Evolutionary conservation across 345 rosid species (phyloP), one percentile per base, ranked within the genome.

Genomic region (Toxicodendron radicans): DNA sequence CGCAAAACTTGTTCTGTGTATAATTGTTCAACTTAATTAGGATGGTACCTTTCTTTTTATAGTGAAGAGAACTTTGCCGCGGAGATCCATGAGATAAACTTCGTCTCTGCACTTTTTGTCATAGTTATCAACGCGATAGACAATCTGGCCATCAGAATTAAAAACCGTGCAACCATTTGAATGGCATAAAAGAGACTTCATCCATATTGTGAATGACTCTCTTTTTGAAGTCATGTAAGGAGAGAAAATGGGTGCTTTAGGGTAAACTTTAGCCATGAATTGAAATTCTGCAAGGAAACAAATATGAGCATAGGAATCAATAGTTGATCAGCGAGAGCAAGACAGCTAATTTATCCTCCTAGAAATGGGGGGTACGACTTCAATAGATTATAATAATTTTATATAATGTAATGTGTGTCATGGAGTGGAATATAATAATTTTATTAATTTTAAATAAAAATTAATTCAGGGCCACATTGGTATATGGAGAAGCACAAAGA

Each of bases 101-200:
- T 87, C 77, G 10, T 60, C 52, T 72, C 79, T 75, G 49, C 80
- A 64, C 79, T 79, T 85, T 9, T 48, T 75, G 48, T 78, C 85
- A 45, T 85, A 87, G 60, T 87, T 87, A 48, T 87, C 91, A 14
- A 85, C 70, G 2, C 87, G 77, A 66, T 81, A 85, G 41, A 81
- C 73, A 14, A 87, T 72, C 2, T 81, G 73, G 5, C 91, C 91
- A 30, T 71, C 72, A 5, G 79, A 77, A 64, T 83, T 67, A 16
- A 79, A 87, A 63, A 83, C 74, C 0, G 88, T 87, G 79, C 87
- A 85, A 0, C 91, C 88, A 65, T 87, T 71, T 13, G 79, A 27
- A 12, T 87, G 87, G 78, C 71, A 69, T 2, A 85, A 58, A 0
- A 87, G 77, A 17, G 91, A 83, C 70, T 83, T 85, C 87, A 87